These are phyloP conservation scores for Juncus inflexus DNA, from an alignment of 176 grass and related monocot genomes.

Conservation along the genomic window DNA sequence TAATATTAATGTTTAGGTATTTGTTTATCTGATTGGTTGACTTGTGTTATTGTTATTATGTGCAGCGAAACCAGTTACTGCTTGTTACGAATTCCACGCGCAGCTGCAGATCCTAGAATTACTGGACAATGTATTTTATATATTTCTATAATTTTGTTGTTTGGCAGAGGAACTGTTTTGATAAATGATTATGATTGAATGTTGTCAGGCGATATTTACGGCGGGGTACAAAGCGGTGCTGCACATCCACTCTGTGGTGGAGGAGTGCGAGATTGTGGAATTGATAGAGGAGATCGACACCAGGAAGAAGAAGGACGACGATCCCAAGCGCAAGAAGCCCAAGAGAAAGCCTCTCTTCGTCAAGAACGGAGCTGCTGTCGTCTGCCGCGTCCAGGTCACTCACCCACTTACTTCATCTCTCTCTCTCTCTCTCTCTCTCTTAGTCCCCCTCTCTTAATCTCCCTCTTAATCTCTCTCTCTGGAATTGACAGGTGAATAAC, in stretches of 20 bases:
- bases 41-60: neutral
- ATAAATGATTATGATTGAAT: no score
- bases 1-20: neutral
- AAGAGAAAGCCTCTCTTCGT: slow-evolving; percentile 92
- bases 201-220: slow-evolving; percentile 99
- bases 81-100: slow-evolving; percentile 75
- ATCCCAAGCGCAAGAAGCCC: slow-evolving; percentile 70
- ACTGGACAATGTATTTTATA: slow-evolving; percentile 79
- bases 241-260: slow-evolving; percentile 92
- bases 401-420: neutral
- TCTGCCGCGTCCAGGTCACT: slow-evolving; percentile 79
- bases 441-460: no score
- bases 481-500: slow-evolving; percentile 56
- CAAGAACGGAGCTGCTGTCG: slow-evolving; percentile 92
- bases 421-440: slow-evolving; percentile 5
- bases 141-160: neutral
- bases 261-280: slow-evolving; percentile 96
- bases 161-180: no score
- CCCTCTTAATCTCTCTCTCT: neutral
- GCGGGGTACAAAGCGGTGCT: slow-evolving; percentile 89
- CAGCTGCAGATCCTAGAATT: slow-evolving; percentile 94
- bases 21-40: slow-evolving; percentile 7
- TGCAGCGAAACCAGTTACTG: slow-evolving; percentile 67
- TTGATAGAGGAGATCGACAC: slow-evolving; percentile 95
- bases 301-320: slow-evolving; percentile 69